Percentiles rank a stretch among this genome's conserved stretches.
Evolutionary conservation across 176 grass and related monocot genomes (phyloP).

Genomic region (Metroxylon sagu): DNA sequence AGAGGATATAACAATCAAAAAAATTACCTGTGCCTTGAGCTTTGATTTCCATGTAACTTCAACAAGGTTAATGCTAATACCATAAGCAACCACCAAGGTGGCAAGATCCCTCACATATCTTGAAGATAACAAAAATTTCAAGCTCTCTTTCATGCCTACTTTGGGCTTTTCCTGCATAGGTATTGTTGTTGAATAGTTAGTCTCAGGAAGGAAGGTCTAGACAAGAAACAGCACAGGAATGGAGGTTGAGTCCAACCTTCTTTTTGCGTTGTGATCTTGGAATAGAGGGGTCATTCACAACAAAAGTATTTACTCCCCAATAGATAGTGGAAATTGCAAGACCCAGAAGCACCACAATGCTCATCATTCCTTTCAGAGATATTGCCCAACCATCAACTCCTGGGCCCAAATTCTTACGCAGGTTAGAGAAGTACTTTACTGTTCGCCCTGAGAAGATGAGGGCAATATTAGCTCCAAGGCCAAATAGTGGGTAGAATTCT

Average conservation of each 20-base stretch:
- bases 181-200: constrained; percentile 13
- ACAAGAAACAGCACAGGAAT: not conserved
- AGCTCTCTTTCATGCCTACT: constrained; percentile 82
- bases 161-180: constrained; percentile 75
- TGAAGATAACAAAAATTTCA: constrained; percentile 91
- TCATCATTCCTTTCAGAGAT: constrained; percentile 96
- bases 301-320: constrained; percentile 75
- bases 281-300: constrained; percentile 57
- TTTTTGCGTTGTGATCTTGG: constrained; percentile 55
- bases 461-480: constrained; percentile 85
- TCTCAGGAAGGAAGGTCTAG: constrained; percentile 7
- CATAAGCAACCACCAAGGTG: constrained; percentile 93
- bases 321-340: constrained; percentile 64
- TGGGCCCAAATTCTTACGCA: constrained; percentile 76
- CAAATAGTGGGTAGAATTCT: constrained; percentile 94
- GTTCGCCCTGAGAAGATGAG: constrained; percentile 95
- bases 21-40: constrained; percentile 84
- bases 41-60: constrained; percentile 99
- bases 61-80: constrained; percentile 98
- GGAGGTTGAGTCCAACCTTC: constrained; percentile 48
- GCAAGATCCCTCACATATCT: constrained; percentile 98
- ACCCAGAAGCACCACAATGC: constrained; percentile 81
- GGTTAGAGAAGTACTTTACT: constrained; percentile 92
- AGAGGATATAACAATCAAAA: not conserved
- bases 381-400: constrained; percentile 94